Evolutionary conservation across 768 basidiomycete genomes (phyloP), one percentile per base, ranked within the genome.

Genomic region (Termitomyces sp.): DNA sequence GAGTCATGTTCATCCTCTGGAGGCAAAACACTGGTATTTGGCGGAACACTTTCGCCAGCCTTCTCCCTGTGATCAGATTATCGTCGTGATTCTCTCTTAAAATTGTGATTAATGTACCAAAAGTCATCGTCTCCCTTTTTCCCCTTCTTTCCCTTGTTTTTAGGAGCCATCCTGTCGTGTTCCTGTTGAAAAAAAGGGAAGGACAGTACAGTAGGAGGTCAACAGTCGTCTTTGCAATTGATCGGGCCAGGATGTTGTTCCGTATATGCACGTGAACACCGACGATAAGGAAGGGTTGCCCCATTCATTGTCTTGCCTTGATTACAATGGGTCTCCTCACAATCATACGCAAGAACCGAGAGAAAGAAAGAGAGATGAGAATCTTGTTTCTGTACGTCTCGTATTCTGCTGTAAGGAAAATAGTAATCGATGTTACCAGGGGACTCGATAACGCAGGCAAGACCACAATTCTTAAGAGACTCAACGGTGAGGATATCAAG

Each of bases 381-480:
- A 81, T 98, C 54, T 79, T 99, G 49, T 98, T 98, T 74, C 85
- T 96, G 92, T 66, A 55, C 60, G 56, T 36, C 39, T 51, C 57
- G 37, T 28, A 37, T 49, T 36, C 36, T 53, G 50, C 59, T 54
- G 18, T 62, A 39, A 28, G 9, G 12, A 34, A 42, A n/a, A 47
- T 49, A 39, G 33, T 56, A 29, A 66, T 61, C 60, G 6, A 16
- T 18, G 60, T 59, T 51, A 62, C 51, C 68, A 98, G 96, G 45
- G 96, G 97, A 9, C 84, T 99, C 16, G 97, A 98, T 71, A 98
- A 99, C 68, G 97, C 96, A 2, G 97, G 97, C 54, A 98, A 99
- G 78, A 98, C 29, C 29, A 29, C 29, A 6, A 29, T 29, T 63
- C 73, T 98, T 58, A 98, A 98, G 77, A 92, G 91, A 71, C 79